A percentile compares a stretch with the other conserved stretches of the same genome.
Conservation (phyloP, 768 basidiomycete species). For the Mycena albidolilacea region DNA sequence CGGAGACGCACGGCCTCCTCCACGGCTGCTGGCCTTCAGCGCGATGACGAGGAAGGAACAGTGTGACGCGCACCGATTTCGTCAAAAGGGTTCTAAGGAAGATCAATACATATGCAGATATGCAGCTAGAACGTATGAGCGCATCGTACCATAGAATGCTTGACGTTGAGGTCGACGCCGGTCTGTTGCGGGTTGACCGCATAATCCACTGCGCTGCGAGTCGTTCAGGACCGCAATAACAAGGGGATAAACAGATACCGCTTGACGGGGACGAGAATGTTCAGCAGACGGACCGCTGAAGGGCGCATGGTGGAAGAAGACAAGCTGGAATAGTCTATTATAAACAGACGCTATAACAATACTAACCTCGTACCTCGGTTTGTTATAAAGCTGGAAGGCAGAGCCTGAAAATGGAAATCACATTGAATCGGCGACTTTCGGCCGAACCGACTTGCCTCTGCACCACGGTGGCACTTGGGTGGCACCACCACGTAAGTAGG, state of each 20-base stretch:
- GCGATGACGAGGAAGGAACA: neutral
- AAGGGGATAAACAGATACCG: conserved; percentile 59
- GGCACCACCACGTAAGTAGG: too few relatives aligned
- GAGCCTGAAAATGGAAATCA: too few relatives aligned
- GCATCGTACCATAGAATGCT: conserved; percentile 94
- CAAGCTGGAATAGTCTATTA: too few relatives aligned
- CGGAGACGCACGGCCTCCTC: conserved; percentile 98
- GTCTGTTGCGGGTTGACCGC: conserved; percentile 95
- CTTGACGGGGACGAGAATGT: conserved; percentile 96
- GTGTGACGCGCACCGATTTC: conserved; percentile 82
- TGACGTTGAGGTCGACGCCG: conserved; percentile 96
- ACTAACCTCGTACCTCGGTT: too few relatives aligned
- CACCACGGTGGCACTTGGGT: too few relatives aligned
- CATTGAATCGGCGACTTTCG: too few relatives aligned
- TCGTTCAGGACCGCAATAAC: neutral
- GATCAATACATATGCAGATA: conserved; percentile 9
- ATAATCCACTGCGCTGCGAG: conserved; percentile 90
- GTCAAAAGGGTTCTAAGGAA: conserved; percentile 92
- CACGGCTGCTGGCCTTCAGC: conserved; percentile 71
- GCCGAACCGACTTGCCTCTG: too few relatives aligned
- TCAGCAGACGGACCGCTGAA: conserved; percentile 78
- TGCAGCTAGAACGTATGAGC: neutral
- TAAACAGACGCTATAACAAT: too few relatives aligned
- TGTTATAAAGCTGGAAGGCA: too few relatives aligned
- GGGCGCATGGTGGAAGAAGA: conserved; percentile 72